These are phyloP conservation scores for Xerocomus nothofagi DNA, from an alignment of 1,284 basidiomycete genomes.

Conservation along the genomic window DNA sequence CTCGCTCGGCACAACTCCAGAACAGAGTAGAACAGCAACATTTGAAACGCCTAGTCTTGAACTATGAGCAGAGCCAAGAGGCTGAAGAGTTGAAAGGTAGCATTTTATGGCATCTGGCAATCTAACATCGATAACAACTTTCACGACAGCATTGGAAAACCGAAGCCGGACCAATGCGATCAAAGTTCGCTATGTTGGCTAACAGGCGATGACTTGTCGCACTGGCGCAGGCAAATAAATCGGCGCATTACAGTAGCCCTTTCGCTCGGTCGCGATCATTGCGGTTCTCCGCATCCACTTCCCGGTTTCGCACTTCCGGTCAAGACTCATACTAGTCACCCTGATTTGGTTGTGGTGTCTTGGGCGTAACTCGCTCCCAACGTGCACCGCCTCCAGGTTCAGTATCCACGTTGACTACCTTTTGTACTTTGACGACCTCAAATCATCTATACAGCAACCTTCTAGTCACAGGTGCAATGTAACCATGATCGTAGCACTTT, in stretches of 20 bases:
- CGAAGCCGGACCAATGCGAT: conserved; percentile 63
- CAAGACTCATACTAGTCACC: conserved; percentile 20
- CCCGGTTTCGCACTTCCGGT: conserved; percentile 21
- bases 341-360: conserved; percentile 15
- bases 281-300: conserved; percentile 26
- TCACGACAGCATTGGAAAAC: conserved; percentile 57
- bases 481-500: conserved; percentile 10
- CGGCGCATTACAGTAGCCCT: conserved; percentile 23
- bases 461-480: conserved; percentile 11
- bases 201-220: conserved; percentile 22
- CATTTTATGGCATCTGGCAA: conserved; percentile 3
- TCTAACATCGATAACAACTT: conserved; percentile 8
- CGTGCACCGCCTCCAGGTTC: conserved; percentile 17
- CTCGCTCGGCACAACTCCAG: conserved; percentile 84
- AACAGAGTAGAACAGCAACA: conserved; percentile 95
- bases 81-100: conserved; percentile 74
- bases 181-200: conserved; percentile 73
- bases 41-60: conserved; percentile 86
- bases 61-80: conserved; percentile 85
- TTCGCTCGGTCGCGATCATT: conserved; percentile 27
- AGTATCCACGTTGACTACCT: conserved; percentile 26
- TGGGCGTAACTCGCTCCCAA: conserved; percentile 13
- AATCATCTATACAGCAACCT: conserved; percentile 12
- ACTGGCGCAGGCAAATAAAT: conserved; percentile 16
- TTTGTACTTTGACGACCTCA: conserved; percentile 30